Conservation (phyloP, 345 rosid species). For the Ceriops zippeliana region DNA sequence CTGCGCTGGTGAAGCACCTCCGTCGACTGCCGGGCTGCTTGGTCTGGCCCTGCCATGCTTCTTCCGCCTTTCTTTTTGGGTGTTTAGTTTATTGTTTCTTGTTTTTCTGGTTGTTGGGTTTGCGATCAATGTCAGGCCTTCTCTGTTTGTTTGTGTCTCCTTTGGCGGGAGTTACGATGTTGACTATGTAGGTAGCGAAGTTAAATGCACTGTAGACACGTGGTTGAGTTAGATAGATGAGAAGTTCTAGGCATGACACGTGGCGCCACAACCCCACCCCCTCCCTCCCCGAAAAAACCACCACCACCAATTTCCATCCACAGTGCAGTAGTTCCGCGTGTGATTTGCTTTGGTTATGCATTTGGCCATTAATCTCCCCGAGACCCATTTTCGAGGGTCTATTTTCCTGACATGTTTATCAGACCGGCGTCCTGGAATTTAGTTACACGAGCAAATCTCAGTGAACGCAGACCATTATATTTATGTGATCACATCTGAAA, state of each 20-base stretch:
- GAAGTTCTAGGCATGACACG: neutral
- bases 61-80: neutral
- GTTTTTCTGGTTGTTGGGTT: too few relatives aligned
- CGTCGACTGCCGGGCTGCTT: constrained; percentile 27
- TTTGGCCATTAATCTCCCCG: too few relatives aligned
- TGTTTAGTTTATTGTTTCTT: neutral
- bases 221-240: neutral
- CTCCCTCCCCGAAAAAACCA: too few relatives aligned
- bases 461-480: too few relatives aligned
- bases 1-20: constrained; percentile 37
- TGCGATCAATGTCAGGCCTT: neutral
- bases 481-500: too few relatives aligned
- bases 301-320: neutral
- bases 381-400: too few relatives aligned
- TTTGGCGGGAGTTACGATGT: too few relatives aligned
- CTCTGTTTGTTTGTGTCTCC: too few relatives aligned
- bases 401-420: too few relatives aligned
- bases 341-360: neutral
- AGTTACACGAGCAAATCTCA: too few relatives aligned
- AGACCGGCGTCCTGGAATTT: too few relatives aligned
- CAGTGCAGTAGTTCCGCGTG: neutral
- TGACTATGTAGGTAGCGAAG: neutral
- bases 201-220: neutral
- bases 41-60: constrained; percentile 35
- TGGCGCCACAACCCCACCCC: neutral